Conservation (phyloP, 2,329 filamentous ascomycete species). For the Xylariaceae sp. region DNA sequence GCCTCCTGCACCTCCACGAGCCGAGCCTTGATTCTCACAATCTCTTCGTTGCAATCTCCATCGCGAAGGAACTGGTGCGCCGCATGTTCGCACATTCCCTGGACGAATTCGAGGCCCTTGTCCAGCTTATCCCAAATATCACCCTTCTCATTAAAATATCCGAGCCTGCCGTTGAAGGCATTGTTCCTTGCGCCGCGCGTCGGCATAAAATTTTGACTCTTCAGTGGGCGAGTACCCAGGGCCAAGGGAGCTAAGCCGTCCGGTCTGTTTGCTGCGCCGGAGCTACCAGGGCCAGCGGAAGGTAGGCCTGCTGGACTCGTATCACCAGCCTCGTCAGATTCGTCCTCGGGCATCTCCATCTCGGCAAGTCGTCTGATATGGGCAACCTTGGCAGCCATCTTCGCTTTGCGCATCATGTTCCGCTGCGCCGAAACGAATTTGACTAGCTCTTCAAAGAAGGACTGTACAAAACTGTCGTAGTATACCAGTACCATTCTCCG, state of each 20-base stretch:
- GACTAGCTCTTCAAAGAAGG: conserved; percentile 76
- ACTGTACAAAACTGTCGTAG: conserved; percentile 85
- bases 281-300: conserved; percentile 17
- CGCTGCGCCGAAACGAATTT: conserved; percentile 75
- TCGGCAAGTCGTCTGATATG: conserved; percentile 59
- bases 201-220: conserved; percentile 24
- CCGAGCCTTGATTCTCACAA: conserved; percentile 63
- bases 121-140: conserved; percentile 72
- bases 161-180: conserved; percentile 21
- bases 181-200: conserved; percentile 26
- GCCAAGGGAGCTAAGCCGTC: conserved; percentile 34
- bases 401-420: conserved; percentile 82
- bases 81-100: conserved; percentile 77
- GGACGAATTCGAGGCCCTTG: conserved; percentile 72
- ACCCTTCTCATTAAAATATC: conserved; percentile 27
- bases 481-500: conserved; percentile 81
- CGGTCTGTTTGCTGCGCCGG: conserved; percentile 9
- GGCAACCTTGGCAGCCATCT: conserved; percentile 73
- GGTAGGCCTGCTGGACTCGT: conserved; percentile 24
- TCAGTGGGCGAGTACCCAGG: conserved; percentile 37
- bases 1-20: conserved; percentile 60
- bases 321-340: conserved; percentile 34
- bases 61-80: conserved; percentile 88
- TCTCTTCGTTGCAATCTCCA: conserved; percentile 76
- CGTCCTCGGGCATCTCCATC: conserved; percentile 52